Percentiles rank a stretch among this genome's conserved stretches.
Evolutionary conservation across 805 yeast genomes (phyloP).

Genomic region (Nakazawaea molendinolei): DNA sequence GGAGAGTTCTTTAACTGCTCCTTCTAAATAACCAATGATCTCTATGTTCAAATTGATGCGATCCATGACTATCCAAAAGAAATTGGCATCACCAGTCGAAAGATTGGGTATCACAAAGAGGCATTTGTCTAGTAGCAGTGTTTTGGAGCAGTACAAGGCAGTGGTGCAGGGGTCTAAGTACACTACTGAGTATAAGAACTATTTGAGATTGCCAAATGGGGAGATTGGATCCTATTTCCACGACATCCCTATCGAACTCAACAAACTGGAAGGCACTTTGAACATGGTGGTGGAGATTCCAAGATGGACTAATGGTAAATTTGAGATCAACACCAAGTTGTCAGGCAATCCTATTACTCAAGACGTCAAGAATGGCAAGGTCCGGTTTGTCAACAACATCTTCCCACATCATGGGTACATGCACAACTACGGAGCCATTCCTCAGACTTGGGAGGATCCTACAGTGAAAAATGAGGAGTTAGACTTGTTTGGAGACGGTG

Average conservation of each 20-base stretch:
- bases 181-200: conserved; percentile 34
- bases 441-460: conserved; percentile 99
- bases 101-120: conserved; percentile 6
- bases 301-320: conserved; percentile 77
- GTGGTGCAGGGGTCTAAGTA: conserved; percentile 29
- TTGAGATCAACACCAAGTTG: conserved; percentile 58
- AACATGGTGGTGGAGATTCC: conserved; percentile 75
- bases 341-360: conserved; percentile 74
- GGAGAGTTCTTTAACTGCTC: too few relatives aligned
- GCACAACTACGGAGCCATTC: conserved; percentile 83
- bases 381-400: conserved; percentile 69
- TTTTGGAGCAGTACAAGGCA: not conserved
- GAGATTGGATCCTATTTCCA: conserved; percentile 61
- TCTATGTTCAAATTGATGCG: not conserved
- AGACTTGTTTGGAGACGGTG: conserved; percentile 74
- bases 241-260: conserved; percentile 55
- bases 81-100: conserved; percentile 4
- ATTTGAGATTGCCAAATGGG: conserved; percentile 34
- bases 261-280: conserved; percentile 35
- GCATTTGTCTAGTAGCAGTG: conserved; percentile 7
- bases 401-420: conserved; percentile 83
- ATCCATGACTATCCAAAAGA: not conserved
- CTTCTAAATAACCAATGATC: too few relatives aligned
- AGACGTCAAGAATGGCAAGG: conserved; percentile 68
- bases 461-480: conserved; percentile 34